Evolutionary conservation across 1,284 basidiomycete species (phyloP).

Genomic region (Mycosarcoma maydis): DNA sequence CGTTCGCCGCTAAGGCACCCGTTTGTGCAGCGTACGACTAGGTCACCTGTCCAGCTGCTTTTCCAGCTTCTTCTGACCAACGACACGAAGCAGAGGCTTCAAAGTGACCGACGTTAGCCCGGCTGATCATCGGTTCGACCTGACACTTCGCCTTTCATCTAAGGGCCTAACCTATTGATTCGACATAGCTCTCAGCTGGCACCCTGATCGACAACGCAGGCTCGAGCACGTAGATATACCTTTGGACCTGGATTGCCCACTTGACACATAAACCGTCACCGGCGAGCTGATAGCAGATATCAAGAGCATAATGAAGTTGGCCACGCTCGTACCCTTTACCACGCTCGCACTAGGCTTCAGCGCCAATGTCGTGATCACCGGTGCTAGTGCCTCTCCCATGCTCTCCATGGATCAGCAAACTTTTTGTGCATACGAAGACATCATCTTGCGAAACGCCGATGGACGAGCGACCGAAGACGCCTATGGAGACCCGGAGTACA

Average conservation of each 20-base stretch:
- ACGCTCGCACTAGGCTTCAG: slow-evolving; percentile 21
- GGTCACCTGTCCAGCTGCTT: no score
- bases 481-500: slow-evolving; percentile 37
- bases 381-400: slow-evolving; percentile 1
- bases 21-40: no score
- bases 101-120: no score
- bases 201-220: no score
- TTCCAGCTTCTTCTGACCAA: no score
- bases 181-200: no score
- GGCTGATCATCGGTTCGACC: slow-evolving; percentile 12
- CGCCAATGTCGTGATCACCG: neutral
- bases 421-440: slow-evolving; percentile 3
- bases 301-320: slow-evolving; percentile 18
- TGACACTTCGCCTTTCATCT: slow-evolving; percentile 3
- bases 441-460: slow-evolving; percentile 22
- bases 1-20: no score
- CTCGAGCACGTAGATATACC: neutral
- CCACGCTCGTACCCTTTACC: slow-evolving; percentile 13
- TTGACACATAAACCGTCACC: no score
- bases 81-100: neutral
- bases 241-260: no score
- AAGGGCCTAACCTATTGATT: no score
- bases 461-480: slow-evolving; percentile 38
- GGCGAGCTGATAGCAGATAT: neutral
- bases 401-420: slow-evolving; percentile 1